A percentile compares a stretch with the other conserved stretches of the same genome.
phyloP scores from a whole-genome alignment of 768 basidiomycete species.

The Sutorius australiensis region DNA sequence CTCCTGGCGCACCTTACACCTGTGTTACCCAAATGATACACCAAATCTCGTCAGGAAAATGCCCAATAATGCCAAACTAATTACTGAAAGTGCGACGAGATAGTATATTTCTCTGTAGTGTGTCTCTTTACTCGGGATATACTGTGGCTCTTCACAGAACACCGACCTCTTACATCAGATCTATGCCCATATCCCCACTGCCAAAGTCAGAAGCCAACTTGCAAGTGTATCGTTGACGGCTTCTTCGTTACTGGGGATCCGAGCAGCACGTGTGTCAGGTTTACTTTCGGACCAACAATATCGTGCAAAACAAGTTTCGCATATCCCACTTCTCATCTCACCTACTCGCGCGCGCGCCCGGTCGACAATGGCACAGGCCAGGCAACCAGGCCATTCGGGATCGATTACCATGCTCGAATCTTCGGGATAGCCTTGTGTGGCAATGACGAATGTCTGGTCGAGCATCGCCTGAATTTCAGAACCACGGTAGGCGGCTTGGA shows the following conservation, averaged over 20 bases:
- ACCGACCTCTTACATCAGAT: constrained; percentile 13
- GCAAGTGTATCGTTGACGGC: not conserved
- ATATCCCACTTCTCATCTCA: constrained; percentile 28
- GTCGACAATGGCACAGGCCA: constrained; percentile 53
- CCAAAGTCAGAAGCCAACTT: constrained; percentile 7
- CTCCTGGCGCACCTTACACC: constrained; percentile 14
- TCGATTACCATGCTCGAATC: constrained; percentile 30
- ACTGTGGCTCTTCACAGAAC: not conserved
- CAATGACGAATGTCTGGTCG: constrained; percentile 40
- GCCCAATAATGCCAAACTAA: not conserved
- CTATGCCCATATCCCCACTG: constrained; percentile 4
- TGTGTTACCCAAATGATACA: not conserved
- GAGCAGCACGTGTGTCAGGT: not conserved
- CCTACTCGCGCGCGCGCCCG: constrained; percentile 35
- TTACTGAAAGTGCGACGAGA: not conserved
- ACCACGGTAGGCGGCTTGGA: constrained; percentile 35
- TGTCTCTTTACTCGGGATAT: constrained; percentile 14
- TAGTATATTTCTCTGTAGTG: too few species aligned
- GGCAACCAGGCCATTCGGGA: constrained; percentile 45
- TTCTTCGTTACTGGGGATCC: not conserved
- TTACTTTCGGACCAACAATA: constrained; percentile 30
- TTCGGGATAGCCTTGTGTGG: constrained; percentile 40
- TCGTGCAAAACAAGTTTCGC: constrained; percentile 28
- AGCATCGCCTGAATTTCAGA: constrained; percentile 43
- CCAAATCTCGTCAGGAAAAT: constrained; percentile 5